A percentile compares a stretch with the other conserved stretches of the same genome.
Evolutionary conservation across 1,139 yeast species (phyloP).

Genomic region (Magnusiomyces tetraspermus): DNA sequence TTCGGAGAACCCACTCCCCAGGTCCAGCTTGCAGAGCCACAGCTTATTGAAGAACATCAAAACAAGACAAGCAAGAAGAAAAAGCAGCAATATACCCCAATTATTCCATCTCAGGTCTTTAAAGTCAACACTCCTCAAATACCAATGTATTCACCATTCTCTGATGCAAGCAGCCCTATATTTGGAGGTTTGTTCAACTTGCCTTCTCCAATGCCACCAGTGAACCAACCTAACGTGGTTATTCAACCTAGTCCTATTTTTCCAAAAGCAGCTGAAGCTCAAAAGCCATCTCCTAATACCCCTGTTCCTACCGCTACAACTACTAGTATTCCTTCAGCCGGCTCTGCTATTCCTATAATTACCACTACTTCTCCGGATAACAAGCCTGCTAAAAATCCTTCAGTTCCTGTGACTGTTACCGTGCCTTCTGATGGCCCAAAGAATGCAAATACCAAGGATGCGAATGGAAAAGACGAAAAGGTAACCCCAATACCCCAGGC

Average conservation of each 20-base stretch:
- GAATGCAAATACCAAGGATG: neutral
- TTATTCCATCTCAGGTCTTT: too few relatives aligned
- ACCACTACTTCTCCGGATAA: neutral
- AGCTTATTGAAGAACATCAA: neutral
- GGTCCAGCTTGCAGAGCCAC: neutral
- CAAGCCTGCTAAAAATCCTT: neutral
- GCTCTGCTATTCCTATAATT: neutral
- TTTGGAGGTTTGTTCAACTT: conserved; percentile 1
- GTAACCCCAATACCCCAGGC: neutral
- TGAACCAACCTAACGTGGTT: neutral
- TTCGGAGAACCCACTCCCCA: neutral
- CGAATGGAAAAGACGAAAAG: neutral
- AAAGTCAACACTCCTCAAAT: neutral
- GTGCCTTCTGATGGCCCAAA: neutral
- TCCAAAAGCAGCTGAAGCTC: neutral
- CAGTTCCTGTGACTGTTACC: neutral
- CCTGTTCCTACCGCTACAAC: neutral
- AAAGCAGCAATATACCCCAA: neutral
- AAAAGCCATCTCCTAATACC: too few relatives aligned
- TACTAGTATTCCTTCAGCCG: neutral
- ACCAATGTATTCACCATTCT: neutral
- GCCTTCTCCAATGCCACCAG: neutral
- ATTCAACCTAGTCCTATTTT: neutral
- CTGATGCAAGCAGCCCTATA: neutral
- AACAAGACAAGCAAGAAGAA: neutral